Conservation (phyloP, 73 alveolate species). For the Paramecium sonneborni region DNA sequence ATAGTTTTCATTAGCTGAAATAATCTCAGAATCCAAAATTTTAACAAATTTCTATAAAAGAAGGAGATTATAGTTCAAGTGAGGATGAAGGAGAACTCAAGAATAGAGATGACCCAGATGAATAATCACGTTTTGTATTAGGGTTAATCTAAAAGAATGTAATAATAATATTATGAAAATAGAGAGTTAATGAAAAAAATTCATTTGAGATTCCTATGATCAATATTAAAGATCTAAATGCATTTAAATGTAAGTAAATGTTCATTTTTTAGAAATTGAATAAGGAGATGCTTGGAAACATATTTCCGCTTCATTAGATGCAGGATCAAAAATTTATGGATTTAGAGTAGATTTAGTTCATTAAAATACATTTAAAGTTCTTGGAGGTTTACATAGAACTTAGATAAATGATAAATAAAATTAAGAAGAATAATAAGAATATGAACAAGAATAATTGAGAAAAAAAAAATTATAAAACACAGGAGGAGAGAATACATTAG, state of each 20-base stretch:
- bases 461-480: slow-evolving; percentile 65
- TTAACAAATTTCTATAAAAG: neutral
- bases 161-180: neutral
- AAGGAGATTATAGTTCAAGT: neutral
- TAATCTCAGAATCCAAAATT: neutral
- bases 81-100: neutral
- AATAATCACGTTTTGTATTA: slow-evolving; percentile 35
- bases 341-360: slow-evolving; percentile 71
- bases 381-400: slow-evolving; percentile 71
- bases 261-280: slow-evolving; percentile 24
- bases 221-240: slow-evolving; percentile 40
- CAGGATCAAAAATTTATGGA: slow-evolving; percentile 72
- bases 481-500: slow-evolving; percentile 89
- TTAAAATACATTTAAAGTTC: slow-evolving; percentile 68
- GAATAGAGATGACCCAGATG: slow-evolving; percentile 19
- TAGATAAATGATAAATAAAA: slow-evolving; percentile 58
- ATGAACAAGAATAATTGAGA: slow-evolving; percentile 73
- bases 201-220: slow-evolving; percentile 70
- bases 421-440: slow-evolving; percentile 57
- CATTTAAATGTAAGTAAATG: slow-evolving; percentile 26
- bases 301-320: slow-evolving; percentile 71
- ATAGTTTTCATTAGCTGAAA: neutral
- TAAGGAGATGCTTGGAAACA: slow-evolving; percentile 70
- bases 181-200: slow-evolving; percentile 70
- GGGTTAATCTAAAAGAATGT: slow-evolving; percentile 57